Base-by-base conservation (phyloP, 768 basidiomycete species). In the Pleurotus sapidus region DNA sequence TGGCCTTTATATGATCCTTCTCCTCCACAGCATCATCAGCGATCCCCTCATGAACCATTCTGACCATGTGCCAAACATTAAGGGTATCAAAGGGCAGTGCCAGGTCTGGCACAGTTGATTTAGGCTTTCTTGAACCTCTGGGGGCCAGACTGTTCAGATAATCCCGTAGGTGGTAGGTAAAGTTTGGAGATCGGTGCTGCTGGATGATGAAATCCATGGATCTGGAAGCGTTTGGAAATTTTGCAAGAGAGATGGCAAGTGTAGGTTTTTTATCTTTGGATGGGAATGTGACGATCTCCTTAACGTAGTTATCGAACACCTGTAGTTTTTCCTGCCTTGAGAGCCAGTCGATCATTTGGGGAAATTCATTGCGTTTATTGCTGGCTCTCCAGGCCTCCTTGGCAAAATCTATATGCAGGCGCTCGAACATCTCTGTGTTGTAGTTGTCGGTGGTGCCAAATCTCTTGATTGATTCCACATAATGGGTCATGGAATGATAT, bases 271-370 rank as follows among this genome's bases (percentile, higher is more conserved):
- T 68, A 46, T 77, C 76, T 38, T 67, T 65, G 3, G 27, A 27
- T 27, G 27, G 27, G 27, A 27, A 27, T 27, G 27, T 27, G 27
- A 27, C 27, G 27, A 27, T 27, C 27, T 27, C 27, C 4, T 2
- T 27, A 27, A 27, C 27, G 27, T 27, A 27, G 27, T 27, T 27
- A 27, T 27, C 27, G 27, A 27, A 27, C 27, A 27, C 27, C 27
- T 27, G 27, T 43, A 78, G 61, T 6, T 72, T 68, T 54, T 78
- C 76, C 18, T 69, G 65, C 2, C 69, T 61, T 14, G 69, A 62
- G 0, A 81, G 64, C 73, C 73, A 77, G 0, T 49, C 24, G 0
- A 71, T 69, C 79, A 80, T 80, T 55, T 78, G 78, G 12, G 63
- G 46, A 47, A 57, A 63, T 47, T 71, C 65, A 14, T 73, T 65